Evolutionary conservation across 1,284 basidiomycete species (phyloP), one percentile per base, ranked within the genome.

Genomic region (Ganoderma leucocontextum): DNA sequence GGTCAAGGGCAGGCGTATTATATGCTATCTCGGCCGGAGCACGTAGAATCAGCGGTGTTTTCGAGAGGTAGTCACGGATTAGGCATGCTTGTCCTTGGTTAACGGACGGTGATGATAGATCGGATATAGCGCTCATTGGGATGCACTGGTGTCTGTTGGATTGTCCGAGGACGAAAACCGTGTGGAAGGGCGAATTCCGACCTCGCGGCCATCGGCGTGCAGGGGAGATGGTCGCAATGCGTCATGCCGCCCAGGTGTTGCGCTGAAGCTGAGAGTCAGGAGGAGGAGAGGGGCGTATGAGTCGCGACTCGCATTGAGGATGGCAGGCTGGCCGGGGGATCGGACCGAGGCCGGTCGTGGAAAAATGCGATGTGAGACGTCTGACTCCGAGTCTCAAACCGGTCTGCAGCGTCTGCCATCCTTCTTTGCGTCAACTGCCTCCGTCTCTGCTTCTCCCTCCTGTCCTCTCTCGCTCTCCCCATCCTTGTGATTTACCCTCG

Each of bases 21-120:
- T 64, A 68, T 64, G 72, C 72, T 74, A 73, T 72, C 73, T 62
- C 75, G 75, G 75, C 73, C 75, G 75, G 75, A 75, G 68, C 75
- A 70, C 63, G 59, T 47, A 29, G 41, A 35, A 70, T 67, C 59
- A 72, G 67, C 60, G 57, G 60, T 62, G 63, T 53, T 70, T 62
- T 72, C 41, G 49, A 58, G 57, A 25, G 33, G 38, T 35, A 35
- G 47, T 49, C 41, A 67, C 69, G 58, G 44, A 70, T 67, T 41
- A 39, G 71, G 71, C 60, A 72, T 67, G 58, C 39, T 42, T 22
- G 69, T 19, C n/a, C 62, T 42, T 49, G 62, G 12, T 35, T 36
- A 63, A 59, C 57, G 71, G 71, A 72, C 64, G 62, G 64, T 62
- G 70, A 69, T 65, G 70, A 62, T 69, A 67, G 65, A 72, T 72